Evolutionary conservation across 1,139 yeast species (phyloP).

Genomic region (Suzukiozyma palmioleophila): DNA sequence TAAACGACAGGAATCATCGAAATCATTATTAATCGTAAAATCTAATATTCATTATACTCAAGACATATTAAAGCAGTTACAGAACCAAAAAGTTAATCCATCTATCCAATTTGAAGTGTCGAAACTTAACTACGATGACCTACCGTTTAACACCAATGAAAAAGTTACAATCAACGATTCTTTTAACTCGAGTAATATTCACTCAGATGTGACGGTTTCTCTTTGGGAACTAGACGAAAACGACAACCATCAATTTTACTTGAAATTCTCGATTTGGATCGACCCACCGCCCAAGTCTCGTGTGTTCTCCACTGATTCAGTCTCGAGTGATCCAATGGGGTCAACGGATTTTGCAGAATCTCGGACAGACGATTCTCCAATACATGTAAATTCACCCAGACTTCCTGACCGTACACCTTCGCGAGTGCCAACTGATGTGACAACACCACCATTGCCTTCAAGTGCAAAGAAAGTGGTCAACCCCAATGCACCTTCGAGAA

Average conservation of each 20-base stretch:
- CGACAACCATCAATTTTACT: conserved; percentile 16
- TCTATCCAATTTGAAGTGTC: conserved; percentile 21
- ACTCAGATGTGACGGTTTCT: conserved; percentile 22
- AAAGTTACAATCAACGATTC: conserved; percentile 30
- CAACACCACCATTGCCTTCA: not conserved
- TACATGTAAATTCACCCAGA: not conserved
- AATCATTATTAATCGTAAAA: conserved; percentile 28
- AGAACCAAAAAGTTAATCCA: conserved; percentile 4
- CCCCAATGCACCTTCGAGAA: conserved; percentile 5
- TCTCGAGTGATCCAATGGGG: not conserved
- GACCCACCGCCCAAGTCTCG: conserved; percentile 8
- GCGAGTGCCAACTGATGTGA: not conserved
- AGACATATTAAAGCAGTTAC: conserved; percentile 7
- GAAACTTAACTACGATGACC: conserved; percentile 20
- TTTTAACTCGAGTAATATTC: conserved; percentile 15
- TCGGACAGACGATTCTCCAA: not conserved
- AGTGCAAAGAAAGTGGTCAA: too few relatives aligned
- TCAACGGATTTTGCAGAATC: not conserved
- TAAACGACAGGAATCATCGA: conserved; percentile 8
- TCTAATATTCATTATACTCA: conserved; percentile 7
- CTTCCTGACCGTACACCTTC: not conserved
- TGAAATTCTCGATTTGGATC: conserved; percentile 30
- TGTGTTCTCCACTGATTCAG: not conserved
- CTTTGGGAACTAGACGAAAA: conserved; percentile 24
- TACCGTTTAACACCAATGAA: conserved; percentile 27